phyloP scores from a whole-genome alignment of 2,329 filamentous ascomycete species.

The Colletotrichum sp. region DNA sequence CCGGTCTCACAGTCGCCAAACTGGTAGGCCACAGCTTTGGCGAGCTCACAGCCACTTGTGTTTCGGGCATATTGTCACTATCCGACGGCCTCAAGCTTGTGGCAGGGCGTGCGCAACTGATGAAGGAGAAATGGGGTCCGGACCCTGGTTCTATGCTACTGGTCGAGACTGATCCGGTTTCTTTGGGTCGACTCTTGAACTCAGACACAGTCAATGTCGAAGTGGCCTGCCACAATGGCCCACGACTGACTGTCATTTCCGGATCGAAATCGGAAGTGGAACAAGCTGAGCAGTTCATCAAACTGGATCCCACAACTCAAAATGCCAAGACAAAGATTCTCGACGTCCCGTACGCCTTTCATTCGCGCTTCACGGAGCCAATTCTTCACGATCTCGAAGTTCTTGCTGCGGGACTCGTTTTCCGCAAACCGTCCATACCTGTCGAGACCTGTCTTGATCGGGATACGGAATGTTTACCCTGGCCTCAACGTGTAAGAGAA shows the following conservation, averaged over 20 bases:
- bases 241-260: constrained; percentile 43
- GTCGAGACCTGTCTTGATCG: not conserved
- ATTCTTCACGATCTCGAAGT: constrained; percentile 30
- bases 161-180: constrained; percentile 33
- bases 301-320: not conserved
- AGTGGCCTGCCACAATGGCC: constrained; percentile 55
- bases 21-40: constrained; percentile 41
- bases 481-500: constrained; percentile 23
- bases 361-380: constrained; percentile 44
- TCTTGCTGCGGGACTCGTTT: constrained; percentile 22
- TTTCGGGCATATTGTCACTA: constrained; percentile 34
- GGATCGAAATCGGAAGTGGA: constrained; percentile 38
- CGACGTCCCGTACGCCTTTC: constrained; percentile 51
- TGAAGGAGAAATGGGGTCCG: constrained; percentile 35
- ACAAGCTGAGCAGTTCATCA: not conserved
- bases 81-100: constrained; percentile 34
- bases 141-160: constrained; percentile 45
- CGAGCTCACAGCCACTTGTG: constrained; percentile 42
- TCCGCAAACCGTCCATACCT: not conserved
- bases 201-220: constrained; percentile 23
- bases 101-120: constrained; percentile 29
- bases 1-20: not conserved
- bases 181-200: not conserved
- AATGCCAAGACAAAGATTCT: constrained; percentile 37
- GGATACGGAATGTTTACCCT: not conserved